Percentiles rank a stretch among this genome's conserved stretches.
These are phyloP conservation scores for Trichoderma gamsii DNA, from an alignment of 495 filamentous ascomycete genomes.

Conservation along the genomic window DNA sequence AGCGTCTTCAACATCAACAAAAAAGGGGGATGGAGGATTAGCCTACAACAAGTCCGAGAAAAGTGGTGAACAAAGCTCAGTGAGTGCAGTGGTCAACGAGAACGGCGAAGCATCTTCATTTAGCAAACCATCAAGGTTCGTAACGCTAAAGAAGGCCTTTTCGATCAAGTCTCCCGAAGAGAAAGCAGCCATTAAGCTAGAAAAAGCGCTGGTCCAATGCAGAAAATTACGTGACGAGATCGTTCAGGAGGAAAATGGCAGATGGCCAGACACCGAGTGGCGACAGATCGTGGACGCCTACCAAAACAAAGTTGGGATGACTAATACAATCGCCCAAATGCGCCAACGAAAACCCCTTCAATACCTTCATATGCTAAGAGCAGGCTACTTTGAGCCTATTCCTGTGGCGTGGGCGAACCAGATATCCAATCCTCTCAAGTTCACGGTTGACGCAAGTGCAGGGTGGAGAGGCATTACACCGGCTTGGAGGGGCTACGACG, in stretches of 20 bases:
- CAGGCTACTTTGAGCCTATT: constrained; percentile 47
- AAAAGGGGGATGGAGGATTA: background rate
- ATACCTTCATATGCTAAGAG: constrained; percentile 42
- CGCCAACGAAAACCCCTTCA: constrained; percentile 34
- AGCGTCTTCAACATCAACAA: background rate
- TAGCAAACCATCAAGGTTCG: constrained; percentile 24
- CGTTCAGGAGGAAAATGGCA: constrained; percentile 35
- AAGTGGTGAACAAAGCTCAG: background rate
- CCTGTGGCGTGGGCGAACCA: constrained; percentile 38
- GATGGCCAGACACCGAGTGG: constrained; percentile 38
- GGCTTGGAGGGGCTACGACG: constrained; percentile 42
- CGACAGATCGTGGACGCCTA: constrained; percentile 34
- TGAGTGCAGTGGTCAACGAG: background rate
- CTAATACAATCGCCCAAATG: constrained; percentile 34
- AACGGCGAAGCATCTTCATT: background rate
- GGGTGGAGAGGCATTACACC: constrained; percentile 47
- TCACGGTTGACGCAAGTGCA: constrained; percentile 36
- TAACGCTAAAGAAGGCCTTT: constrained; percentile 33
- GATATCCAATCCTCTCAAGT: constrained; percentile 40
- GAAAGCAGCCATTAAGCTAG: constrained; percentile 21
- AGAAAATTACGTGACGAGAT: constrained; percentile 30
- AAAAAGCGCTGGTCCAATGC: constrained; percentile 16
- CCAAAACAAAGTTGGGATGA: constrained; percentile 39
- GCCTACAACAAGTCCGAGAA: background rate
- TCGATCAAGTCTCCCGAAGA: constrained; percentile 35